Base-by-base conservation (phyloP, 768 basidiomycete genomes). In the Trametes maxima region DNA sequence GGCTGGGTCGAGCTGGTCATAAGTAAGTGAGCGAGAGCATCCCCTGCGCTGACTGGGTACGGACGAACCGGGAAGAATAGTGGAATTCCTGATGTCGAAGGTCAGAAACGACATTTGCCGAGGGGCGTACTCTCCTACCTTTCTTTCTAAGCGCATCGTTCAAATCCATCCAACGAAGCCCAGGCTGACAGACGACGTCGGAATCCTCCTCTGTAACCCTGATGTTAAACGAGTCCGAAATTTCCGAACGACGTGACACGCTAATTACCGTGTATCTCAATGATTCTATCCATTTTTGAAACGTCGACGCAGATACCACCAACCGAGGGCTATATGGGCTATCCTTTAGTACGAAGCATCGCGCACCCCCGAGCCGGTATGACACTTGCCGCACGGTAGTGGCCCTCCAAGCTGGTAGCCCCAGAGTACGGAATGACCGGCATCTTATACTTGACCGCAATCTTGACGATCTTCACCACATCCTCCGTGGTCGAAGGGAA, bases 301-400 rank as follows among this genome's bases (percentile, higher is more conserved):
- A 95, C 75, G 68, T 95, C 90, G 16, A 95, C 76, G 59, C 90
- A 94, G 43, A 96, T 92, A 0, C 92, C 87, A 11, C 87, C 87
- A 6, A 52, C 67, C 8, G 63, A 45, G 5, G 66, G 64, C 66
- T 69, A 50, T 7, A 53, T 21, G 21, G 11, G 16, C 17, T 19
- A 19, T 14, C 42, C 17, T 24, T 28, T 46, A 16, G 16, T 28
- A 22, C 2, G n/a, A 39, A 11, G n/a, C 36, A 13, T 3, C 11
- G 10, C 7, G 22, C 13, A 1, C 11, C 0, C 35, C 8, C 35
- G 21, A 16, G 25, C 25, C 13, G 13, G 8, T 37, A 1, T 7
- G 8, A 44, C 22, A 35, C 57, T 36, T 65, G 90, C 90, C 28
- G 84, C 85, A 39, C 81, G 76, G 63, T 82, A 86, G 63, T 92